Evolutionary conservation across 306 rosid genomes (phyloP).

Genomic region (Glycine tomentella): DNA sequence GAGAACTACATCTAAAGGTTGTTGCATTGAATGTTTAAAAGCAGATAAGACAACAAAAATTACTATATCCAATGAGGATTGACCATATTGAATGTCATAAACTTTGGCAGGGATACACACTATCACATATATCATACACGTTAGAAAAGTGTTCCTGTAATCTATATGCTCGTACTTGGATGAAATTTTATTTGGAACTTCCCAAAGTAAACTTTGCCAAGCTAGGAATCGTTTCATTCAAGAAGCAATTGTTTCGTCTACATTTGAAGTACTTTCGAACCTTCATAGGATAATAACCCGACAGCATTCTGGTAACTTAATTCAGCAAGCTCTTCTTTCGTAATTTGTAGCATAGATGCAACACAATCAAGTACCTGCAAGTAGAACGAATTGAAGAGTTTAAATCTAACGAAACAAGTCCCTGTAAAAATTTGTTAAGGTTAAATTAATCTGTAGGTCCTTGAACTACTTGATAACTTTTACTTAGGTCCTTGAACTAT

Average conservation of each 20-base stretch:
- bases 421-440: background rate
- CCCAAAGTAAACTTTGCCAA: background rate
- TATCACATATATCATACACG: background rate
- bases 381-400: conserved; percentile 7
- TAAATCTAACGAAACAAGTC: conserved; percentile 10
- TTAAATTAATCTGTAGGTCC: too few species aligned
- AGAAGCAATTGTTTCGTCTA: conserved; percentile 26
- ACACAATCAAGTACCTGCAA: conserved; percentile 59
- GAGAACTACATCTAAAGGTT: too few species aligned
- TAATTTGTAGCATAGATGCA: conserved; percentile 51
- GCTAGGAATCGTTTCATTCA: background rate
- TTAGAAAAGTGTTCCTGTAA: background rate
- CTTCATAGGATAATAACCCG: conserved; percentile 50
- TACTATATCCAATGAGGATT: too few species aligned
- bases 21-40: too few species aligned
- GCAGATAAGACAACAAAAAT: too few species aligned
- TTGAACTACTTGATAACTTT: too few species aligned
- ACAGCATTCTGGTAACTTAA: conserved; percentile 51
- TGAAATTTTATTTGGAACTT: background rate
- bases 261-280: conserved; percentile 45
- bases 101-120: background rate
- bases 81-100: background rate
- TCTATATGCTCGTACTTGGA: background rate
- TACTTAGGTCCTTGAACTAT: too few species aligned
- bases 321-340: conserved; percentile 53